Conservation (phyloP, 352 stramenopile species). For the Globisporangium barbulae region DNA sequence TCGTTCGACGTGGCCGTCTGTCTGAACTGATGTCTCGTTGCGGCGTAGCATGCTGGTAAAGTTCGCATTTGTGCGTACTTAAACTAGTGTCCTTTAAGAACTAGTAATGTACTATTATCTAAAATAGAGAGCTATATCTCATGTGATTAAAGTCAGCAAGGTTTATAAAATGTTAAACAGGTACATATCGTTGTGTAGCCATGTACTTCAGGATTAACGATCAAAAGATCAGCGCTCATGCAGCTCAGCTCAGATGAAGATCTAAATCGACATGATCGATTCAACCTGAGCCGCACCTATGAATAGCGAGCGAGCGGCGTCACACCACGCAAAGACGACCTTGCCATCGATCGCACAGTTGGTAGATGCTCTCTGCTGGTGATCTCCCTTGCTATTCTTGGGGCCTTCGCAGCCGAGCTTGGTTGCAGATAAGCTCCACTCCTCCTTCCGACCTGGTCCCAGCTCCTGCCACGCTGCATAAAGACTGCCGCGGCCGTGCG, state of each 20-base stretch:
- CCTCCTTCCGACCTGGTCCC: conserved; percentile 1
- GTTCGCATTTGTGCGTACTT: no score
- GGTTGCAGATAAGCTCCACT: background rate
- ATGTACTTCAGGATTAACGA: background rate
- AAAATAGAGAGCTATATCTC: no score
- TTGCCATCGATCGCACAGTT: background rate
- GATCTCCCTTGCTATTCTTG: conserved; percentile 1
- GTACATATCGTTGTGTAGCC: background rate
- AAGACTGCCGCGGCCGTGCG: background rate
- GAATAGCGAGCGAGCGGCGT: conserved; percentile 1
- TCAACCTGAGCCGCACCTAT: conserved; percentile 3
- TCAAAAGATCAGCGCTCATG: no score
- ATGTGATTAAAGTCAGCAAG: no score
- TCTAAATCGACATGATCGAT: conserved; percentile 2
- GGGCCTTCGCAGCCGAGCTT: background rate
- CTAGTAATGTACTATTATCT: no score
- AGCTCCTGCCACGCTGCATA: background rate
- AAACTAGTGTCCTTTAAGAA: no score
- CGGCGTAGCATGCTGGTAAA: no score
- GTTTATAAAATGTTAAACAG: no score
- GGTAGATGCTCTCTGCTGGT: background rate
- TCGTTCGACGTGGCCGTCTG: background rate
- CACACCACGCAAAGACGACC: background rate
- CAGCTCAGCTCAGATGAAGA: background rate
- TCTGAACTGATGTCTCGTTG: background rate